These are phyloP conservation scores for Cystofilobasidium ferigula DNA, from an alignment of 768 basidiomycete genomes.

Conservation along the genomic window DNA sequence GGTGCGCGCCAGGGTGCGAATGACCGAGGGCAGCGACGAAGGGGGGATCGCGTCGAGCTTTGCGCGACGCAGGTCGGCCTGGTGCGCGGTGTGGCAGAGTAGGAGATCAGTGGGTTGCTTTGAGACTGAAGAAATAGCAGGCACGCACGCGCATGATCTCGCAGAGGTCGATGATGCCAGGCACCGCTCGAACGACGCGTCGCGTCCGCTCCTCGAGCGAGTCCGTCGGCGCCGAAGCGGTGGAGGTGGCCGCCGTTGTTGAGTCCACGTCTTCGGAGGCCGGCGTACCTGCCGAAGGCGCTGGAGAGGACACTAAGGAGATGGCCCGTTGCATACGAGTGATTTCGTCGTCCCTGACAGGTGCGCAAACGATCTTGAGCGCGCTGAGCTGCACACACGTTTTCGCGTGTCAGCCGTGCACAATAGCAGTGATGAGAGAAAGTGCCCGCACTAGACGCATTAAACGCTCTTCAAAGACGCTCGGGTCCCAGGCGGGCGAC, in stretches of 20 bases:
- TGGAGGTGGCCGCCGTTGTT: background rate
- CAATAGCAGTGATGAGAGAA: background rate
- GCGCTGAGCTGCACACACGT: background rate
- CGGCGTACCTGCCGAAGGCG: background rate
- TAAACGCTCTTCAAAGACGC: background rate
- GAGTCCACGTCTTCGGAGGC: background rate
- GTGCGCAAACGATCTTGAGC: conserved; percentile 8
- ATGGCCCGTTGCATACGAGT: background rate
- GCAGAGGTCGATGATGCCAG: conserved; percentile 5
- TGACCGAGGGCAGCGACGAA: conserved; percentile 7
- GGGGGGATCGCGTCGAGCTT: conserved; percentile 6
- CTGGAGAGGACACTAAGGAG: background rate
- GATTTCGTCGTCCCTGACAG: conserved; percentile 16
- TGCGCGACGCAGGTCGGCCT: conserved; percentile 7
- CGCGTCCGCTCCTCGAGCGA: background rate
- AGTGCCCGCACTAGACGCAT: background rate
- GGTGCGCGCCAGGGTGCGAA: conserved; percentile 11
- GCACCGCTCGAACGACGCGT: background rate
- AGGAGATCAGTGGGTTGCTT: background rate
- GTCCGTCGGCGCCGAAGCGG: background rate
- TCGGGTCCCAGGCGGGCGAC: background rate
- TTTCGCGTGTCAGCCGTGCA: background rate
- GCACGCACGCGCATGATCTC: conserved; percentile 14
- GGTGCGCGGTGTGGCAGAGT: background rate
- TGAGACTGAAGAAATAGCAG: background rate